These are phyloP conservation scores for Hypoxylon sp. DNA, from an alignment of 2,329 filamentous ascomycete genomes.

Conservation along the genomic window DNA sequence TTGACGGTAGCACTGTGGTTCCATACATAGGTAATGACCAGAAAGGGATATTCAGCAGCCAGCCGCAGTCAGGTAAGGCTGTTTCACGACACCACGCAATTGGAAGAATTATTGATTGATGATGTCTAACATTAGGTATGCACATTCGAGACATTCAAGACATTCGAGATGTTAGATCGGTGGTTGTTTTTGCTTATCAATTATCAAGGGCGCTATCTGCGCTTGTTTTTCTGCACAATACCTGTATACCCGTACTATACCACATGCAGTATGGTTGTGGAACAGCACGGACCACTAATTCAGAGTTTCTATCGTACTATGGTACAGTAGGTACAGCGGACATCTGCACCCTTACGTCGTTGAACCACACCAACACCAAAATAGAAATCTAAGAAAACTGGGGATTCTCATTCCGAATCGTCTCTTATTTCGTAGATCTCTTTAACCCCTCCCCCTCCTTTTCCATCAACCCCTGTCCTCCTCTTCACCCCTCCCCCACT, in stretches of 20 bases:
- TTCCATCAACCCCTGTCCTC: conserved; percentile 7
- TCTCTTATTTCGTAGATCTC: conserved; percentile 19
- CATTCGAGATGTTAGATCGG: not conserved
- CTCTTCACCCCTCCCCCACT: conserved; percentile 29
- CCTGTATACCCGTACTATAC: too few species aligned
- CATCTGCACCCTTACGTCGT: conserved; percentile 46
- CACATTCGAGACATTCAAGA: not conserved
- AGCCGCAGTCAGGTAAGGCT: conserved; percentile 29
- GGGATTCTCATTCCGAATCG: conserved; percentile 20
- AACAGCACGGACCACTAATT: conserved; percentile 30
- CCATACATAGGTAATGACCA: not conserved
- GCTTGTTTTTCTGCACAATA: conserved; percentile 30
- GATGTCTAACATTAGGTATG: conserved; percentile 21
- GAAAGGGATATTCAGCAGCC: conserved; percentile 23
- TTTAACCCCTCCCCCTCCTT: conserved; percentile 37
- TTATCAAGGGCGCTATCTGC: conserved; percentile 43
- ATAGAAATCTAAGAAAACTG: conserved; percentile 39
- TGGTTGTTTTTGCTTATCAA: conserved; percentile 19
- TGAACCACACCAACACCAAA: conserved; percentile 43
- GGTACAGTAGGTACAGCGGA: too few species aligned
- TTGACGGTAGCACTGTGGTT: conserved; percentile 23
- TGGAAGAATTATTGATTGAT: conserved; percentile 25
- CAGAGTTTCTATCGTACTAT: conserved; percentile 10
- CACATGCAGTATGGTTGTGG: not conserved
- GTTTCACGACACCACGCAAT: conserved; percentile 18